A percentile compares a stretch with the other conserved stretches of the same genome.
phyloP scores from a whole-genome alignment of 345 rosid genomes.

The Nephelium lappaceum region DNA sequence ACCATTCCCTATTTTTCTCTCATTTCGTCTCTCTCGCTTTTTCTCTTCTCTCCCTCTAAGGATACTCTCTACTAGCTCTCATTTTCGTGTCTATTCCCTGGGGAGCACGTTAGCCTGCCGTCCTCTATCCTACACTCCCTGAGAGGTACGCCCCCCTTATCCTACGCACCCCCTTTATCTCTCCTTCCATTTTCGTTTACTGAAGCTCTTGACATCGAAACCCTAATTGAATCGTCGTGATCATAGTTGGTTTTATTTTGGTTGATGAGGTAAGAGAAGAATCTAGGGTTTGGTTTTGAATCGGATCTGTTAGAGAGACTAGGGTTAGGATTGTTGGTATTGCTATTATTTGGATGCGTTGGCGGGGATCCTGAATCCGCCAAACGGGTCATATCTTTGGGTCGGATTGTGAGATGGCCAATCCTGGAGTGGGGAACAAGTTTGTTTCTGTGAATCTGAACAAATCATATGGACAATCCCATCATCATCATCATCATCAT shows the following conservation, averaged over 20 bases:
- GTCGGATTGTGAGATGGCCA: slow-evolving; percentile 77
- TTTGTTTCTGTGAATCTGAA: slow-evolving; percentile 85
- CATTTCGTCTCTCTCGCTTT: not conserved
- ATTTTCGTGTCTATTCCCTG: not conserved
- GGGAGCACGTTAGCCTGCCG: slow-evolving; percentile 24
- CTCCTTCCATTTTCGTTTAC: not conserved
- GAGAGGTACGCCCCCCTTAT: slow-evolving; percentile 25
- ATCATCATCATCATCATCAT: slow-evolving; percentile 44
- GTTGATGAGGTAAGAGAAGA: slow-evolving; percentile 30
- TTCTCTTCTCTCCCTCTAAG: not conserved
- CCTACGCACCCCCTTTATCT: not conserved
- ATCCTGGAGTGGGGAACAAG: slow-evolving; percentile 82
- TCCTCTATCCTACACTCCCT: slow-evolving; percentile 4
- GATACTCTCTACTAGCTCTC: not conserved
- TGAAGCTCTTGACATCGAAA: not conserved
- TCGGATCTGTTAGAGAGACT: slow-evolving; percentile 34
- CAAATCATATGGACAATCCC: slow-evolving; percentile 85
- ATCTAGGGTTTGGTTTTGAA: slow-evolving; percentile 22
- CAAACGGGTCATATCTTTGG: slow-evolving; percentile 24
- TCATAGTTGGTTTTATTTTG: slow-evolving; percentile 12
- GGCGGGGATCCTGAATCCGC: slow-evolving; percentile 67
- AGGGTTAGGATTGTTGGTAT: slow-evolving; percentile 29
- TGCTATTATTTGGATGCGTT: slow-evolving; percentile 50
- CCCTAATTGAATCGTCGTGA: slow-evolving; percentile 27
- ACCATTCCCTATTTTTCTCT: not conserved